phyloP scores from a whole-genome alignment of 805 yeast species.

The Starmera dryadoides region DNA sequence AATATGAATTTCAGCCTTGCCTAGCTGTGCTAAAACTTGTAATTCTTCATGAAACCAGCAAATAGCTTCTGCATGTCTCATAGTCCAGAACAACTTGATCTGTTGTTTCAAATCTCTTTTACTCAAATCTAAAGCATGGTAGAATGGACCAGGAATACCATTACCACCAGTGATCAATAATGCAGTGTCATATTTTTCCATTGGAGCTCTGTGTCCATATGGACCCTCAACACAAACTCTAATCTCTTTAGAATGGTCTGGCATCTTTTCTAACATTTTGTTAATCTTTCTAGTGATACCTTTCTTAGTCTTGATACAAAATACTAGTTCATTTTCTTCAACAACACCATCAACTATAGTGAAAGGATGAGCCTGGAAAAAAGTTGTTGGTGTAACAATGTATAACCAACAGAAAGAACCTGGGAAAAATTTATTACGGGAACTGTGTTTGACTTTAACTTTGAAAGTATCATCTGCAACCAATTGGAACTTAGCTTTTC shows the following conservation, averaged over 20 bases:
- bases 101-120: conserved; percentile 18
- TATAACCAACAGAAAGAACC: conserved; percentile 51
- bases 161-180: conserved; percentile 41
- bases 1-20: conserved; percentile 21
- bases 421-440: conserved; percentile 42
- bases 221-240: conserved; percentile 48
- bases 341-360: conserved; percentile 37
- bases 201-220: conserved; percentile 40
- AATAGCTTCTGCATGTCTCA: conserved; percentile 45
- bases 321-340: conserved; percentile 27
- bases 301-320: conserved; percentile 39
- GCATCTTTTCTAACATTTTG: conserved; percentile 22
- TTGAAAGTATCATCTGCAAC: conserved; percentile 37
- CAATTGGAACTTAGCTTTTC: conserved; percentile 13
- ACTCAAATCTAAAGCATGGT: conserved; percentile 26
- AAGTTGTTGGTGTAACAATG: conserved; percentile 38
- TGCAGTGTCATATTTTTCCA: conserved; percentile 26
- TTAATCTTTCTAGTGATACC: conserved; percentile 43
- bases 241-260: conserved; percentile 20
- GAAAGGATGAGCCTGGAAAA: conserved; percentile 71
- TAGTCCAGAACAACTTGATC: conserved; percentile 53
- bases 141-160: conserved; percentile 43
- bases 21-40: conserved; percentile 16
- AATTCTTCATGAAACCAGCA: conserved; percentile 39
- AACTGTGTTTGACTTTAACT: conserved; percentile 27